Conservation (phyloP, 805 yeast species). For the Saccharomycopsis vini region DNA sequence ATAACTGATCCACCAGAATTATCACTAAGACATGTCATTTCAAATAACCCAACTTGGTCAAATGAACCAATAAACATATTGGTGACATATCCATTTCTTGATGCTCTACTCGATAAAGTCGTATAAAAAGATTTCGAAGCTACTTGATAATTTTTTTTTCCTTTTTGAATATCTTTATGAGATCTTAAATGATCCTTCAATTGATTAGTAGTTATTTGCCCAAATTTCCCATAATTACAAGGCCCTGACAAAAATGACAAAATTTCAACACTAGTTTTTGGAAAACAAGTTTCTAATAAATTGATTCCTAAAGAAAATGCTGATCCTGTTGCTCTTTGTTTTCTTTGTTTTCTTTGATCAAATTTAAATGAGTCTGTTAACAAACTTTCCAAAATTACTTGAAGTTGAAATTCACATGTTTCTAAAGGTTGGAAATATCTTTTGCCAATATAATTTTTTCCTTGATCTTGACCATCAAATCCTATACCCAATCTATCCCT, state of each 20-base stretch:
- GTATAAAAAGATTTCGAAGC: constrained; percentile 39
- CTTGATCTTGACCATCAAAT: constrained; percentile 20
- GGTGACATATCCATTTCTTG: constrained; percentile 44
- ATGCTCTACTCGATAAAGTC: constrained; percentile 38
- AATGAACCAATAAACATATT: constrained; percentile 57
- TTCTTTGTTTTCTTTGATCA: constrained; percentile 34
- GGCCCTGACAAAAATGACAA: constrained; percentile 54
- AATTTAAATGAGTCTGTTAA: constrained; percentile 42
- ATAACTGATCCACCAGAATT: constrained; percentile 57
- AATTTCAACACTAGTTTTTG: constrained; percentile 46
- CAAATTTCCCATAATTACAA: constrained; percentile 53
- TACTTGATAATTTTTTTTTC: constrained; percentile 24
- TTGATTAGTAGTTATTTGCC: constrained; percentile 44
- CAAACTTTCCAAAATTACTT: constrained; percentile 40
- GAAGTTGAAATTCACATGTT: constrained; percentile 42
- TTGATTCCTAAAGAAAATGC: constrained; percentile 43
- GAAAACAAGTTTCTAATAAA: constrained; percentile 30
- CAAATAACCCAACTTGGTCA: constrained; percentile 60
- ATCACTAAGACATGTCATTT: constrained; percentile 51
- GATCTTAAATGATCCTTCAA: constrained; percentile 59
- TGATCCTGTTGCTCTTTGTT: constrained; percentile 48
- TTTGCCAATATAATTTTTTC: constrained; percentile 23
- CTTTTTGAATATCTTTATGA: constrained; percentile 43
- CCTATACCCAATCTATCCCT: constrained; percentile 38
- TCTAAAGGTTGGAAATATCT: constrained; percentile 41